Evolutionary conservation across 805 yeast species (phyloP).

Genomic region (Starmerella geochares): DNA sequence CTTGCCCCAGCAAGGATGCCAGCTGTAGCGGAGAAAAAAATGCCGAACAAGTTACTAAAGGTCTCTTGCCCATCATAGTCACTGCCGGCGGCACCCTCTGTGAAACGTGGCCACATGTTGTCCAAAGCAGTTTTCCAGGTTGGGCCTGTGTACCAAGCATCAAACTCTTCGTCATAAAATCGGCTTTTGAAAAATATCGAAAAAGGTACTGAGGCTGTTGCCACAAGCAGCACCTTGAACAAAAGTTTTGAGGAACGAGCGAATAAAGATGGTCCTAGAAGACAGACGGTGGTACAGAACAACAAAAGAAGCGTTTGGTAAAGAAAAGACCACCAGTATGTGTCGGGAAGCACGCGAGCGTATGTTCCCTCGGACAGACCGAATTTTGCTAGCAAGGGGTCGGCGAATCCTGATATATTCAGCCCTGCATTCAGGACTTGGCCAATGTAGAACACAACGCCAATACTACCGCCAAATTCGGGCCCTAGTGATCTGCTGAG

Average conservation of each 20-base stretch:
- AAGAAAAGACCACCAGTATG: conserved; percentile 54
- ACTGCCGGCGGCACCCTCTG: conserved; percentile 89
- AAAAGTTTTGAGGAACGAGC: conserved; percentile 71
- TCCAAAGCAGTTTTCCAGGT: conserved; percentile 53
- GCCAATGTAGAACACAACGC: conserved; percentile 86
- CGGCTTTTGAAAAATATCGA: conserved; percentile 61
- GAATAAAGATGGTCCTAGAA: conserved; percentile 71
- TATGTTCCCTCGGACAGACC: conserved; percentile 52
- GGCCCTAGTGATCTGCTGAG: conserved; percentile 91
- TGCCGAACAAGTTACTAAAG: conserved; percentile 79
- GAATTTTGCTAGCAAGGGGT: conserved; percentile 75
- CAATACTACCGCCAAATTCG: conserved; percentile 97
- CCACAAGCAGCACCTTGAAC: conserved; percentile 53
- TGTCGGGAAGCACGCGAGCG: conserved; percentile 51
- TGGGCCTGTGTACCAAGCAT: conserved; percentile 55
- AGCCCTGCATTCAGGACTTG: conserved; percentile 81
- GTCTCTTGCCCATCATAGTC: conserved; percentile 52
- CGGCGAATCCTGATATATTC: conserved; percentile 92
- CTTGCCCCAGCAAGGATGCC: conserved; percentile 98
- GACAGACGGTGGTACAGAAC: conserved; percentile 61
- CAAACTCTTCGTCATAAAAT: conserved; percentile 33
- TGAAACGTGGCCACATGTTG: conserved; percentile 70
- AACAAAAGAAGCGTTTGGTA: conserved; percentile 66
- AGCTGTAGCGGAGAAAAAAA: conserved; percentile 96
- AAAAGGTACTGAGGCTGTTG: conserved; percentile 74